phyloP scores from a whole-genome alignment of 1,284 basidiomycete genomes.

The Trichosporon ovoides region DNA sequence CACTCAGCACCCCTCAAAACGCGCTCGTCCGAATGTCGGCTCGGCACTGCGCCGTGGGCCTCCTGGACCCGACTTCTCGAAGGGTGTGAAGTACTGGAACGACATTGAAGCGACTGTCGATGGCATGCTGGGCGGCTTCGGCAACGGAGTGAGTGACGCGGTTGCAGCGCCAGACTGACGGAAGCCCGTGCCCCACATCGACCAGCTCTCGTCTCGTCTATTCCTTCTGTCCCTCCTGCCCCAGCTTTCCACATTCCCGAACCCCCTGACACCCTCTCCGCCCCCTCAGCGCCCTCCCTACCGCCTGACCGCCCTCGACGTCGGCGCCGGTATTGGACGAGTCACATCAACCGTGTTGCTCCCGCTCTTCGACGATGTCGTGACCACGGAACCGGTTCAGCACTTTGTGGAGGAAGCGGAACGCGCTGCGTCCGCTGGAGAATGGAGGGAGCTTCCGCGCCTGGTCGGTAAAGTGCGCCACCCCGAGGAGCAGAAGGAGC shows the following conservation, averaged over 20 bases:
- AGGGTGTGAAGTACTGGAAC: constrained; percentile 52
- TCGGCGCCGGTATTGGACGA: constrained; percentile 80
- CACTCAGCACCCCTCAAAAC: constrained; percentile 19
- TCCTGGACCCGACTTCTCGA: constrained; percentile 45
- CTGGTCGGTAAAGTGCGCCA: constrained; percentile 16
- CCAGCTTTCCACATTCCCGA: constrained; percentile 67
- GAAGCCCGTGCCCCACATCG: constrained; percentile 77
- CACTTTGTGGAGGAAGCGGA: constrained; percentile 70
- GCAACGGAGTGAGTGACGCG: constrained; percentile 39
- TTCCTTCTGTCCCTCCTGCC: constrained; percentile 76
- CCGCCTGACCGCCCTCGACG: constrained; percentile 72
- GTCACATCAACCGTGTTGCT: constrained; percentile 80
- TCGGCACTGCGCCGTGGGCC: constrained; percentile 29
- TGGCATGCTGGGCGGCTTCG: constrained; percentile 52
- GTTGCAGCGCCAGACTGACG: background rate
- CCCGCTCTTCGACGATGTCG: constrained; percentile 74
- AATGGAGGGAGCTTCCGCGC: constrained; percentile 61
- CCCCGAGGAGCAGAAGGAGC: constrained; percentile 22
- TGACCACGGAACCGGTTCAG: constrained; percentile 78
- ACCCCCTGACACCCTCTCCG: constrained; percentile 53
- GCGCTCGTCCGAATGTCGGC: constrained; percentile 28
- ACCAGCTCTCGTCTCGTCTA: constrained; percentile 78
- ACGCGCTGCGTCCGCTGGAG: constrained; percentile 48
- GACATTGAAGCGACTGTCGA: constrained; percentile 48
- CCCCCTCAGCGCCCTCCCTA: constrained; percentile 28